Percentiles rank a stretch among this genome's conserved stretches.
phyloP scores from a whole-genome alignment of 140 eudicot species.

The Senecio squalidus region DNA sequence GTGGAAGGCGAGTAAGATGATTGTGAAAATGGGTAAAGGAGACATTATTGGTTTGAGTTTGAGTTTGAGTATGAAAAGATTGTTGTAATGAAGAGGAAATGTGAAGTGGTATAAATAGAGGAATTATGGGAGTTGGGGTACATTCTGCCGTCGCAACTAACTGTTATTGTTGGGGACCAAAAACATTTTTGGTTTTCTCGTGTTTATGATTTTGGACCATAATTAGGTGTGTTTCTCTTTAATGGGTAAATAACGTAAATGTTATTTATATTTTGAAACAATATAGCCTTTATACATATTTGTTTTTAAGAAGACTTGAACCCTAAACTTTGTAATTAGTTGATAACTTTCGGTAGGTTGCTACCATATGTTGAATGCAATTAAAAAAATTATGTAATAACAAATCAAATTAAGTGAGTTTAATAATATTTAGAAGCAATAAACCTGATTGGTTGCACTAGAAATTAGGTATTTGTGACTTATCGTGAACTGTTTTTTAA shows the following conservation, averaged over 20 bases:
- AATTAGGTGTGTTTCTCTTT: not conserved
- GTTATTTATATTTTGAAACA: not conserved
- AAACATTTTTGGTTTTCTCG: not conserved
- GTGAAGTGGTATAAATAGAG: slow-evolving; percentile 45
- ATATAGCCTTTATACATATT: not conserved
- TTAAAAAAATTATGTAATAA: too few species aligned
- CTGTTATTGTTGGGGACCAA: slow-evolving; percentile 38
- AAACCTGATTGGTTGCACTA: too few species aligned
- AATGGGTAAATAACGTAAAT: not conserved
- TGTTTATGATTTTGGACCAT: slow-evolving; percentile 9
- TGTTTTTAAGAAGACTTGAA: too few species aligned
- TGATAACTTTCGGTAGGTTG: too few species aligned
- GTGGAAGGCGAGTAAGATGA: slow-evolving; percentile 14
- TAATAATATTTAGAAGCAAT: too few species aligned
- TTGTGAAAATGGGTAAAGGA: slow-evolving; percentile 9
- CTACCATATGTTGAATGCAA: too few species aligned
- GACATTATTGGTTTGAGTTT: slow-evolving; percentile 24
- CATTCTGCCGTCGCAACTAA: slow-evolving; percentile 24
- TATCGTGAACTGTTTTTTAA: too few species aligned
- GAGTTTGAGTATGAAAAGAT: not conserved
- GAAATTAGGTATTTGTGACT: too few species aligned
- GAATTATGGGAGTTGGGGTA: slow-evolving; percentile 13
- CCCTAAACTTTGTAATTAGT: too few species aligned
- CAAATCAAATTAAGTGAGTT: too few species aligned
- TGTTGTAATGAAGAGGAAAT: not conserved